Conservation (phyloP, 108 stramenopile genomes). For the Cyclostephanos invisitatus region DNA sequence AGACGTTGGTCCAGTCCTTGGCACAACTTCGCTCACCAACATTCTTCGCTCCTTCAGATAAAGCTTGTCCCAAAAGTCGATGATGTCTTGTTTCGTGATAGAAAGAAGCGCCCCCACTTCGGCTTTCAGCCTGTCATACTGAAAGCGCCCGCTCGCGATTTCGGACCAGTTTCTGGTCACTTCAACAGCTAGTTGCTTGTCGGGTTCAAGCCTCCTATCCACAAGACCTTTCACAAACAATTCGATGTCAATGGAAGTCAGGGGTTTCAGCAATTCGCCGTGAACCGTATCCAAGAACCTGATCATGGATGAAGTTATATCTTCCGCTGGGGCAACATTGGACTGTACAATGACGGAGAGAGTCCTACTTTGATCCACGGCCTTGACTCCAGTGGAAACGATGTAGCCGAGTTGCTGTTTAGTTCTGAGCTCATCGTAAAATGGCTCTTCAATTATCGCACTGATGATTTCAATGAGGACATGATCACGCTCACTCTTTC, state of each 20-base stretch:
- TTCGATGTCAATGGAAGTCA: slow-evolving; percentile 61
- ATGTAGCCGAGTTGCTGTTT: slow-evolving; percentile 95
- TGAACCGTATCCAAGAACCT: slow-evolving; percentile 49
- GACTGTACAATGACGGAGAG: slow-evolving; percentile 74
- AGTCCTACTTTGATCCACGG: slow-evolving; percentile 63
- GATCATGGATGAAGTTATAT: slow-evolving; percentile 17
- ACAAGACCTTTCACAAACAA: slow-evolving; percentile 73
- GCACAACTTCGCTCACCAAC: slow-evolving; percentile 71
- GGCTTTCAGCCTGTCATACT: slow-evolving; percentile 72
- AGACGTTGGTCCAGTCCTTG: slow-evolving; percentile 60
- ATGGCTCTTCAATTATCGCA: slow-evolving; percentile 79
- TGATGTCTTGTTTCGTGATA: slow-evolving; percentile 68
- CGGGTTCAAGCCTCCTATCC: slow-evolving; percentile 81
- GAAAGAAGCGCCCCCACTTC: slow-evolving; percentile 70
- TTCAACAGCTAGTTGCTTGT: slow-evolving; percentile 75
- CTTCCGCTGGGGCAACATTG: slow-evolving; percentile 40
- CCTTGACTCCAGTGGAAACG: slow-evolving; percentile 78
- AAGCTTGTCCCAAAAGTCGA: slow-evolving; percentile 75
- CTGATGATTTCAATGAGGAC: slow-evolving; percentile 73
- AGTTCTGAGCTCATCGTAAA: slow-evolving; percentile 90
- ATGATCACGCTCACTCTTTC: slow-evolving; percentile 64
- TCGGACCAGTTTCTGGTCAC: slow-evolving; percentile 85
- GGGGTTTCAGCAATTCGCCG: slow-evolving; percentile 51
- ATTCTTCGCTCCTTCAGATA: slow-evolving; percentile 62
- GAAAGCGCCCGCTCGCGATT: slow-evolving; percentile 70